Conservation (phyloP, 148 eudicot genomes). For the Diospyros lotus region DNA sequence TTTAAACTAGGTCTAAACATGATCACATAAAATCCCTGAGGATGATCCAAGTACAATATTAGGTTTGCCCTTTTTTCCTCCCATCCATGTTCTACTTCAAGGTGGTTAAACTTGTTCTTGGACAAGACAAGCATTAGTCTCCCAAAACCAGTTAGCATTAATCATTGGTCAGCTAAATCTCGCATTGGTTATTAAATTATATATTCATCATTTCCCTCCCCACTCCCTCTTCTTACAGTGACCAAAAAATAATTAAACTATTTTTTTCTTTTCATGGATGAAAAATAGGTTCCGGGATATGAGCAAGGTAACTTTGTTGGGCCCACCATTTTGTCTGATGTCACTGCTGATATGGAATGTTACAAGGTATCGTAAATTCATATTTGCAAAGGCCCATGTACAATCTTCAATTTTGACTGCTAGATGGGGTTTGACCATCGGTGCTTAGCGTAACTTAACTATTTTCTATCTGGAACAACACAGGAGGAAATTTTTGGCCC, state of each 20-base stretch:
- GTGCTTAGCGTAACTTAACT: background rate
- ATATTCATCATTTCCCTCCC: background rate
- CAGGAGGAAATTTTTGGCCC: conserved; percentile 99
- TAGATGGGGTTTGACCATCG: background rate
- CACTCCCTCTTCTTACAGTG: background rate
- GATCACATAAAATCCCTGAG: background rate
- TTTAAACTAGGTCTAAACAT: background rate
- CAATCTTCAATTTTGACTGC: background rate
- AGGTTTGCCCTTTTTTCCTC: background rate
- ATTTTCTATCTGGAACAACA: conserved; percentile 8
- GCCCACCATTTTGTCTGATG: conserved; percentile 85
- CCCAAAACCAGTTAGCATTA: background rate
- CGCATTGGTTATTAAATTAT: background rate
- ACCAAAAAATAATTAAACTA: background rate
- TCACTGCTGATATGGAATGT: conserved; percentile 90
- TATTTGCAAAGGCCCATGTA: background rate
- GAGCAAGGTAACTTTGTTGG: conserved; percentile 93
- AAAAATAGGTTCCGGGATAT: conserved; percentile 78
- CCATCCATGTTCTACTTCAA: background rate
- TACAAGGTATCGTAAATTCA: conserved; percentile 57
- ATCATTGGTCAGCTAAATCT: background rate
- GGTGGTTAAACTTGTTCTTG: background rate
- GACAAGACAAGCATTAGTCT: background rate
- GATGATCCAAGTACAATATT: background rate
- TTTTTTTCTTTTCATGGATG: conserved; percentile 7